Conservation (phyloP, 768 basidiomycete genomes). For the Lepiota brunneoincarnata region DNA sequence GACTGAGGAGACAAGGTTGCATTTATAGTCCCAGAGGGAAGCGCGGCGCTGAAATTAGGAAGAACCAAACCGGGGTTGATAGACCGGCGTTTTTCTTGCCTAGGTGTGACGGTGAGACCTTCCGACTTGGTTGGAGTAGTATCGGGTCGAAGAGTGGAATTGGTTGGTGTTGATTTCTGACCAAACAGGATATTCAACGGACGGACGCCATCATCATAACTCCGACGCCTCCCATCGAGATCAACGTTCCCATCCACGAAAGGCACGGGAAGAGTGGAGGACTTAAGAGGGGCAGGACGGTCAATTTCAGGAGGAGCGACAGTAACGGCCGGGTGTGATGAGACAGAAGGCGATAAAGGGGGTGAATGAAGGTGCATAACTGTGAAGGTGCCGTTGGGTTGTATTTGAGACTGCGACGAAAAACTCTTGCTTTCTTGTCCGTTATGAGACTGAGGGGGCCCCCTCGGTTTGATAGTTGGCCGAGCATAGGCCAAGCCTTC, state of each 20-base stretch:
- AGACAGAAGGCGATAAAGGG: not conserved
- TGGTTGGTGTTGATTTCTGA: slow-evolving; percentile 22
- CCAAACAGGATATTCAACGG: slow-evolving; percentile 36
- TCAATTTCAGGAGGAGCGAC: slow-evolving; percentile 33
- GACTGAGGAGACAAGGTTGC: slow-evolving; percentile 30
- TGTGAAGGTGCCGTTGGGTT: slow-evolving; percentile 9
- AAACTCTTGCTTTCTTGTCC: slow-evolving; percentile 9
- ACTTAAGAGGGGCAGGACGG: slow-evolving; percentile 27
- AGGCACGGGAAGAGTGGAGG: slow-evolving; percentile 40
- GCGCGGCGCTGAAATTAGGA: slow-evolving; percentile 27
- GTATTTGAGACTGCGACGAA: slow-evolving; percentile 10
- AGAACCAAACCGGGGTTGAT: slow-evolving; percentile 45
- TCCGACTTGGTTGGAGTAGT: slow-evolving; percentile 19
- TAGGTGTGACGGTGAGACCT: slow-evolving; percentile 34
- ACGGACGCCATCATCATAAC: slow-evolving; percentile 44
- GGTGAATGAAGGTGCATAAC: slow-evolving; percentile 8
- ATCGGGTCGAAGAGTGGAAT: slow-evolving; percentile 12
- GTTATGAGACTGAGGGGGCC: slow-evolving; percentile 33
- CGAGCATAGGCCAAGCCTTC: slow-evolving; percentile 9
- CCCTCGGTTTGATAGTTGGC: slow-evolving; percentile 24
- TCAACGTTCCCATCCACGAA: slow-evolving; percentile 17
- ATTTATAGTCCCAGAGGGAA: slow-evolving; percentile 19
- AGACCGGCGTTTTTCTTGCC: slow-evolving; percentile 44
- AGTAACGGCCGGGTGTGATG: slow-evolving; percentile 29
- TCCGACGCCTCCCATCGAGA: slow-evolving; percentile 33